A percentile compares a stretch with the other conserved stretches of the same genome.
Conservation (phyloP, 805 yeast genomes). For the Torulaspora quercuum region DNA sequence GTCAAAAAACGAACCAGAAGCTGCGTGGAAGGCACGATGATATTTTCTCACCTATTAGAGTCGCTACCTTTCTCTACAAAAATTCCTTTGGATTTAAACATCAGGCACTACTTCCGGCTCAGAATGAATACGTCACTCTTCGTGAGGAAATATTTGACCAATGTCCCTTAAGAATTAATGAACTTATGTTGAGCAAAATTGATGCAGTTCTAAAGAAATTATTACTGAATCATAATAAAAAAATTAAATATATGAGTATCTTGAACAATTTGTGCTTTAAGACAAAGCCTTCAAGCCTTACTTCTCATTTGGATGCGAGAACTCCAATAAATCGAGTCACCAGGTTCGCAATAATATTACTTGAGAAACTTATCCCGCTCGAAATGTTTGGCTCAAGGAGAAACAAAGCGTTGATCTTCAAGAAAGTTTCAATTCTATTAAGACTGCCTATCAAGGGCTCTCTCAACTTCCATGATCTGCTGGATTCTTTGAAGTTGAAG, state of each 20-base stretch:
- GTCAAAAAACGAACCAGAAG: neutral
- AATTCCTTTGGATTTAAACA: conserved; percentile 4
- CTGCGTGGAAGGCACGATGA: neutral
- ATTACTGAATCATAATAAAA: conserved; percentile 12
- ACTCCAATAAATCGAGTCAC: conserved; percentile 39
- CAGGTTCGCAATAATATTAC: conserved; percentile 41
- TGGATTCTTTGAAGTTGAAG: conserved; percentile 34
- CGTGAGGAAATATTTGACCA: conserved; percentile 6
- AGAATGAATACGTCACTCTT: neutral
- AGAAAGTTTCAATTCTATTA: conserved; percentile 40
- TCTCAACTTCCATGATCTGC: conserved; percentile 35
- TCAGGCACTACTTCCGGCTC: conserved; percentile 8
- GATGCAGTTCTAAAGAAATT: conserved; percentile 7
- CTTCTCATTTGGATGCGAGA: conserved; percentile 35
- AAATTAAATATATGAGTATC: conserved; percentile 15
- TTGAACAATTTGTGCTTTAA: conserved; percentile 17
- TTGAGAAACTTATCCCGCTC: conserved; percentile 50
- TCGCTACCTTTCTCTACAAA: conserved; percentile 9
- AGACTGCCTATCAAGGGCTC: conserved; percentile 39
- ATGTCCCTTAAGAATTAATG: neutral
- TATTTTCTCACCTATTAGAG: conserved; percentile 4
- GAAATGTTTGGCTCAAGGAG: conserved; percentile 49
- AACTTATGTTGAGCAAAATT: neutral
- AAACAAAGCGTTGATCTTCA: conserved; percentile 45
- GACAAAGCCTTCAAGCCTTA: neutral